phyloP scores from a whole-genome alignment of 2,329 filamentous ascomycete genomes.

The Metarhizium brunneum region DNA sequence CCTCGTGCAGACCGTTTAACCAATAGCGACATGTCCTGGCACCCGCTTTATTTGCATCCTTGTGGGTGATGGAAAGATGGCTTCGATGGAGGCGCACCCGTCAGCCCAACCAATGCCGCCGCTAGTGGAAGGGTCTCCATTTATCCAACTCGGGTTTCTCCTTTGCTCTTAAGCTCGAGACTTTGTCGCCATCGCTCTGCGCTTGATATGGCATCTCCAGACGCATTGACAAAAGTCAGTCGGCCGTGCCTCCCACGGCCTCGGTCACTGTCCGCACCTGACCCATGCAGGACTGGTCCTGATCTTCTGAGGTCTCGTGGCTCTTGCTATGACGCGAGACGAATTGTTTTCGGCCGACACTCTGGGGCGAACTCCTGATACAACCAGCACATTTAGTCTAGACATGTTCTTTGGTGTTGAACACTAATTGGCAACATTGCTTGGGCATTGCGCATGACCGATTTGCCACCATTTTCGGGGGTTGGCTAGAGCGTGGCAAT shows the following conservation, averaged over 20 bases:
- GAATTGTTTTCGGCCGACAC: conserved; percentile 5
- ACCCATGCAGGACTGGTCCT: background rate
- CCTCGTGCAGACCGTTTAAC: background rate
- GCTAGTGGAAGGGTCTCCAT: conserved; percentile 5
- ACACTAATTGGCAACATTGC: too few species aligned
- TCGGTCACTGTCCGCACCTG: conserved; percentile 5
- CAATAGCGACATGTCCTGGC: background rate
- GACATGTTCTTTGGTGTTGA: too few species aligned
- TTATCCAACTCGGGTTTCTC: conserved; percentile 2
- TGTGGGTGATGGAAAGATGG: conserved; percentile 8
- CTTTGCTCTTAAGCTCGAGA: background rate
- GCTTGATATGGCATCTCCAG: background rate
- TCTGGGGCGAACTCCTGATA: background rate
- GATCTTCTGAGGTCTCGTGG: conserved; percentile 3
- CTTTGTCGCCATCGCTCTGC: background rate
- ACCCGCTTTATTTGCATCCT: conserved; percentile 1
- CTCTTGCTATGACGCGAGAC: conserved; percentile 2
- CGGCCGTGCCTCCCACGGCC: conserved; percentile 2
- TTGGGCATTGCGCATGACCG: background rate
- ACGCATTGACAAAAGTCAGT: conserved; percentile 2
- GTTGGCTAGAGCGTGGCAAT: background rate
- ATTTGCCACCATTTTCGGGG: background rate
- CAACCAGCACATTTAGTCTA: background rate
- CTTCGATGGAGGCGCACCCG: conserved; percentile 8
- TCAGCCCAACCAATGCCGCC: conserved; percentile 8